Base-by-base conservation (phyloP, 1,284 basidiomycete species). In the Anthracocystis setariae region DNA sequence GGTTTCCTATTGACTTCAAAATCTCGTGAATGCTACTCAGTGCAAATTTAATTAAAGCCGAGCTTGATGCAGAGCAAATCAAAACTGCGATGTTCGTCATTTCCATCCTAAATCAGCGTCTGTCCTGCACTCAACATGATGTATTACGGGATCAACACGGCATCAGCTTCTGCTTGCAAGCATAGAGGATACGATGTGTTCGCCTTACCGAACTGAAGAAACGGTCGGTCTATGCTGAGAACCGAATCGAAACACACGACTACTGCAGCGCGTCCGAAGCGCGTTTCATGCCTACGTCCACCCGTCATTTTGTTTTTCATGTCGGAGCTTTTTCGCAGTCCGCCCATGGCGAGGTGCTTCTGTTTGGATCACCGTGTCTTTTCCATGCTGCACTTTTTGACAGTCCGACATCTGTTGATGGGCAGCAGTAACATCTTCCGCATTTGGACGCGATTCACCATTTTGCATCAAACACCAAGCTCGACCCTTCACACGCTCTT, bases 371-470 rank as follows among this genome's bases (percentile, higher is more conserved):
- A 46, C 47, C 48, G 48, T 39, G 8, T 24, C 18, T 43, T 32
- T 51, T 38, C 18, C 21, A 12, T 15, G 42, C 23, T 60, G 63
- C 63, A 18, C 52, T 47, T 43, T 56, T 66, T 66, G 63, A 60
- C 63, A 66, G 46, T 56, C 57, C 63, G 57, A 55, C 48, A 29
- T 29, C 12, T 29, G 7, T 23, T 51, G 44, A 51, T 42, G 58
- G 44, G 50, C 51, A 50, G 37, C 9, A 50, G 46, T 46, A 65
- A 59, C 55, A 59, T 65, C 63, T 65, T 65, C 52, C 63, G 56
- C 63, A 59, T 65, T 46, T 29, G 63, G 56, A 65, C 54, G 43
- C 23, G 23, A 40, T 49, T 20, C 47, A 49, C 21, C 12, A 23
- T 42, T 23, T 42, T 23, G 21, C 3, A 8, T 23, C 20, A 23